Evolutionary conservation across 129 eudicot species (phyloP).

Genomic region (Pittosporum tobira): DNA sequence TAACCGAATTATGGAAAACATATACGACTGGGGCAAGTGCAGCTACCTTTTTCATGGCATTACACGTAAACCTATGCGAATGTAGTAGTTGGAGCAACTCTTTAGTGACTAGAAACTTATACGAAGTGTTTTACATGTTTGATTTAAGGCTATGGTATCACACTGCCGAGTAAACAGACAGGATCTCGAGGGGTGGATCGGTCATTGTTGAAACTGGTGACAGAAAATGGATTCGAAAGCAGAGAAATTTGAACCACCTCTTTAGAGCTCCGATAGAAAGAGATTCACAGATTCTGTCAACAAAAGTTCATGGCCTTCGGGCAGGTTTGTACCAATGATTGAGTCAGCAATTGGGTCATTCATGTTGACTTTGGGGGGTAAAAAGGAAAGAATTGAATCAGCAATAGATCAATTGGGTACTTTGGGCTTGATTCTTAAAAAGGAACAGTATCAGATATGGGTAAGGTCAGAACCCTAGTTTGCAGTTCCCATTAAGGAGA

Average conservation of each 20-base stretch:
- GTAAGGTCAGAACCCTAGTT: background rate
- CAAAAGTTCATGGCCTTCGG: background rate
- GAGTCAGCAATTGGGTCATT: background rate
- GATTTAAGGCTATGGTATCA: background rate
- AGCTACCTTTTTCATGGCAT: constrained; percentile 8
- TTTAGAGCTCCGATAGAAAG: background rate
- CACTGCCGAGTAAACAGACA: background rate
- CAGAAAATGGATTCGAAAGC: background rate
- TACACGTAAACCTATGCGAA: background rate
- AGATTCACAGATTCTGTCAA: background rate
- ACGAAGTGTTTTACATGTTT: background rate
- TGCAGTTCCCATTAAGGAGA: background rate
- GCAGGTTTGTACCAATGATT: background rate
- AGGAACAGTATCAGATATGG: background rate
- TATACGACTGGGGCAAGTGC: constrained; percentile 1
- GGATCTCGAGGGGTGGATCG: constrained; percentile 8
- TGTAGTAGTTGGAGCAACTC: background rate
- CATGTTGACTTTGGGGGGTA: background rate
- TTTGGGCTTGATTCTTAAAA: background rate
- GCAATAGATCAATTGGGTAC: background rate
- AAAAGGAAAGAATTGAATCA: background rate
- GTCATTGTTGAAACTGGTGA: background rate
- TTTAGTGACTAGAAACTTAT: background rate
- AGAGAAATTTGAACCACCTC: background rate
- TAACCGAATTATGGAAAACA: background rate